Percentiles rank a stretch among this genome's conserved stretches.
phyloP scores from a whole-genome alignment of 345 rosid genomes.

The Dovyalis caffra region DNA sequence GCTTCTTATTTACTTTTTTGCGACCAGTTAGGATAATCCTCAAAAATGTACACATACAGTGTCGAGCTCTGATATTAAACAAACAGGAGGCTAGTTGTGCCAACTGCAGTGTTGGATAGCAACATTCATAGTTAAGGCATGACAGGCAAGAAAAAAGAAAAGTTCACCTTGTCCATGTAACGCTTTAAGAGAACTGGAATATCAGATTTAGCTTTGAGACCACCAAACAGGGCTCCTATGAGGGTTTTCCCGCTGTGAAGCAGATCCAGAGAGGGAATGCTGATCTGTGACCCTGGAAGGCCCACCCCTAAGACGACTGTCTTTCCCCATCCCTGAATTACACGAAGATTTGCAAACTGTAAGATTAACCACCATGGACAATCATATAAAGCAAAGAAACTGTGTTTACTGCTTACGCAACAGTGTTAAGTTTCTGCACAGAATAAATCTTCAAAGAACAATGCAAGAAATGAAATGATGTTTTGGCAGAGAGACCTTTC shows the following conservation, averaged over 20 bases:
- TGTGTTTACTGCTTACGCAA: neutral
- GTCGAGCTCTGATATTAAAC: neutral
- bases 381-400: neutral
- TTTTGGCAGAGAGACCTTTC: constrained; percentile 46
- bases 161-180: constrained; percentile 54
- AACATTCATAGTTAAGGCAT: neutral
- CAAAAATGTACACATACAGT: neutral
- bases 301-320: constrained; percentile 77
- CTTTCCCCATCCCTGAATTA: constrained; percentile 85
- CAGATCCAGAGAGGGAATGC: constrained; percentile 48
- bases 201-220: constrained; percentile 78
- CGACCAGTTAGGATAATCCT: neutral
- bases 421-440: neutral
- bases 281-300: constrained; percentile 55
- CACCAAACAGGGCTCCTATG: constrained; percentile 69
- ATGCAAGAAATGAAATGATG: neutral
- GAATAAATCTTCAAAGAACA: neutral
- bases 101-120: neutral
- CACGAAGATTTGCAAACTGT: neutral
- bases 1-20: neutral
- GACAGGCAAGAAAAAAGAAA: neutral
- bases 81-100: neutral
- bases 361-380: neutral
- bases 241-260: constrained; percentile 59
- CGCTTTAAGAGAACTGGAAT: constrained; percentile 73